These are phyloP conservation scores for Wickerhamia fluorescens DNA, from an alignment of 805 yeast genomes.

Conservation along the genomic window DNA sequence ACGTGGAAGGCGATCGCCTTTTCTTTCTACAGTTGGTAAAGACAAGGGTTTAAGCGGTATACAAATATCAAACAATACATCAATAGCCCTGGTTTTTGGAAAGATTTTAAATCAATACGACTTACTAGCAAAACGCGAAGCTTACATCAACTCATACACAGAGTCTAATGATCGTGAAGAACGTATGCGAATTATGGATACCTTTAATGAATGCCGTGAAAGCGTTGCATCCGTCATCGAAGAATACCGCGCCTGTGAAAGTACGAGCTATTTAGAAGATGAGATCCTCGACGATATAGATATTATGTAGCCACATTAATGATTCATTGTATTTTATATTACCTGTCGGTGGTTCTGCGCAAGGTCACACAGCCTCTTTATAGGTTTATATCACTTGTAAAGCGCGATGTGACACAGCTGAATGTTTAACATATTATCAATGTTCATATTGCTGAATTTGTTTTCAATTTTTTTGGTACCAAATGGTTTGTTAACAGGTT, in stretches of 20 bases:
- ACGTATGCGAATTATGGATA: conserved; percentile 37
- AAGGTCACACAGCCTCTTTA: no score
- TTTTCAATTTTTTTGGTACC: no score
- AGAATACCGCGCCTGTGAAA: conserved; percentile 40
- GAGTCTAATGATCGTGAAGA: conserved; percentile 39
- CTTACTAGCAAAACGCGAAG: conserved; percentile 67
- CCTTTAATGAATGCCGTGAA: conserved; percentile 44
- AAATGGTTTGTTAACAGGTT: no score
- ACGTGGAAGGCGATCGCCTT: conserved; percentile 67
- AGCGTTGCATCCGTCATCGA: conserved; percentile 37
- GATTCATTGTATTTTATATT: no score
- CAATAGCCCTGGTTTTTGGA: conserved; percentile 58
- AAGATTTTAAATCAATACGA: conserved; percentile 74
- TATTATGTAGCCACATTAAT: no score
- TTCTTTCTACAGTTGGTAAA: conserved; percentile 29
- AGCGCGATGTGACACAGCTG: no score
- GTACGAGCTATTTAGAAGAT: conserved; percentile 41
- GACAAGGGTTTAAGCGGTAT: conserved; percentile 52
- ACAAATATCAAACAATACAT: conserved; percentile 77
- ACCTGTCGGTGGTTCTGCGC: no score
- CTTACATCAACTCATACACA: conserved; percentile 75
- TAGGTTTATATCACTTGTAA: no score
- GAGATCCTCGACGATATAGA: conserved; percentile 20
- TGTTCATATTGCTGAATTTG: no score
- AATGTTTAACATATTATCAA: no score